Conservation (phyloP, 2,329 filamentous ascomycete species). For the Fusarium pseudoanthophilum region DNA sequence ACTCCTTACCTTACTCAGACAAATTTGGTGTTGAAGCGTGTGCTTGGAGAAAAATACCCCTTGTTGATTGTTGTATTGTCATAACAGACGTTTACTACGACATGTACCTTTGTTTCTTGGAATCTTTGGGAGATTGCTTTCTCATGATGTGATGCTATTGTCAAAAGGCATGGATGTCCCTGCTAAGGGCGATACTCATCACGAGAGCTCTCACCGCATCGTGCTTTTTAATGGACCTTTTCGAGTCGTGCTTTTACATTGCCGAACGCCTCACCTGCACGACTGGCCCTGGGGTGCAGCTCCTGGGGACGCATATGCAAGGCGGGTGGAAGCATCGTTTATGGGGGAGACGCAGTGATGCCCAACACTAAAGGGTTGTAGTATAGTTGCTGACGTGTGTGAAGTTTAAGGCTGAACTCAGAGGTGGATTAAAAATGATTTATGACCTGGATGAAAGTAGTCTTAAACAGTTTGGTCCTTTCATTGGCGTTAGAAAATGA, state of each 20-base stretch:
- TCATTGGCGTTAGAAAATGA: conserved; percentile 8
- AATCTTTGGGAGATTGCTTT: not conserved
- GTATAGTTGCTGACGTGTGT: conserved; percentile 30
- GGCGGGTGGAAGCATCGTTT: conserved; percentile 15
- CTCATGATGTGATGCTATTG: conserved; percentile 19
- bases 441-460: not conserved
- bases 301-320: conserved; percentile 18
- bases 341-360: conserved; percentile 40
- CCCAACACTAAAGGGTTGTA: conserved; percentile 34
- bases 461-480: not conserved
- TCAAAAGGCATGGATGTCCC: conserved; percentile 14
- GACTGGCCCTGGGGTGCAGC: conserved; percentile 37
- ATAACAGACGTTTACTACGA: conserved; percentile 26
- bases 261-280: conserved; percentile 28
- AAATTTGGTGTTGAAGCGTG: conserved; percentile 35
- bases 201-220: conserved; percentile 20
- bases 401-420: conserved; percentile 1
- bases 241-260: conserved; percentile 10
- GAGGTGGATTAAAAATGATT: not conserved
- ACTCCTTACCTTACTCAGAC: conserved; percentile 13
- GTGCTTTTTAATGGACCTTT: not conserved
- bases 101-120: conserved; percentile 31
- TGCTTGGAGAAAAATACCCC: conserved; percentile 39
- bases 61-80: conserved; percentile 23
- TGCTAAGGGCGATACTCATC: conserved; percentile 1